Conservation (phyloP, 306 rosid species). For the Malus orientalis region DNA sequence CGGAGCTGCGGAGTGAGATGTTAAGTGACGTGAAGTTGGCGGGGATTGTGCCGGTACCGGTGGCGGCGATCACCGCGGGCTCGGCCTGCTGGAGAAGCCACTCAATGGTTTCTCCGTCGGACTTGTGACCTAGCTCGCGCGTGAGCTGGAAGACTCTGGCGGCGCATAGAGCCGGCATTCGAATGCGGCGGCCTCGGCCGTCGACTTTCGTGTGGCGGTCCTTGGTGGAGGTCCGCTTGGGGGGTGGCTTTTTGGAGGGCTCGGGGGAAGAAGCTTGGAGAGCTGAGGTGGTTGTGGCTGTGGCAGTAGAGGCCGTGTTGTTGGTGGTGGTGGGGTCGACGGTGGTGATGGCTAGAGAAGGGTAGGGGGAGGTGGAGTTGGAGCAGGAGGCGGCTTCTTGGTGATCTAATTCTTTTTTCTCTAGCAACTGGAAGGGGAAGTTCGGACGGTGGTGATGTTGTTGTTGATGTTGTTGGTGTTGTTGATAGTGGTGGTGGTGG, state of each 20-base stretch:
- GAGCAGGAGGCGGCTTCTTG: slow-evolving; percentile 58
- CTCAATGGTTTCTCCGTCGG: slow-evolving; percentile 83
- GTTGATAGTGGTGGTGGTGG: slow-evolving; percentile 25
- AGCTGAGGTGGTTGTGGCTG: slow-evolving; percentile 1
- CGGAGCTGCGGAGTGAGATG: slow-evolving; percentile 77
- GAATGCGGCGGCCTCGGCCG: slow-evolving; percentile 83
- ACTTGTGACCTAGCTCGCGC: slow-evolving; percentile 72
- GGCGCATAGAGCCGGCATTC: slow-evolving; percentile 90
- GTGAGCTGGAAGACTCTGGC: slow-evolving; percentile 86
- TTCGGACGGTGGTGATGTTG: slow-evolving; percentile 52
- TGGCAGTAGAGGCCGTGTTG: slow-evolving; percentile 6
- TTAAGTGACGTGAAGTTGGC: slow-evolving; percentile 84
- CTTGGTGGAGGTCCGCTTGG: slow-evolving; percentile 69
- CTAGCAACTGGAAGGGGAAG: slow-evolving; percentile 83
- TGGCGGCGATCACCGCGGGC: slow-evolving; percentile 83
- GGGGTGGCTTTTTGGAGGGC: slow-evolving; percentile 54
- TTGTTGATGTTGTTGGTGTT: slow-evolving; percentile 3
- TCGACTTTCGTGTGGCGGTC: slow-evolving; percentile 92
- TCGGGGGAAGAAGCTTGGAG: slow-evolving; percentile 13
- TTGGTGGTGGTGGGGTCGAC: slow-evolving; percentile 12
- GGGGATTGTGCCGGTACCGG: slow-evolving; percentile 89
- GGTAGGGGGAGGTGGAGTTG: slow-evolving; percentile 24
- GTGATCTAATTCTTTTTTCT: slow-evolving; percentile 56
- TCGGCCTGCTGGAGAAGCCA: slow-evolving; percentile 92
- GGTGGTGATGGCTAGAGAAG: slow-evolving; percentile 12